Evolutionary conservation across 2,329 filamentous ascomycete species (phyloP), one percentile per base, ranked within the genome.

Genomic region (Xylariales sp.): DNA sequence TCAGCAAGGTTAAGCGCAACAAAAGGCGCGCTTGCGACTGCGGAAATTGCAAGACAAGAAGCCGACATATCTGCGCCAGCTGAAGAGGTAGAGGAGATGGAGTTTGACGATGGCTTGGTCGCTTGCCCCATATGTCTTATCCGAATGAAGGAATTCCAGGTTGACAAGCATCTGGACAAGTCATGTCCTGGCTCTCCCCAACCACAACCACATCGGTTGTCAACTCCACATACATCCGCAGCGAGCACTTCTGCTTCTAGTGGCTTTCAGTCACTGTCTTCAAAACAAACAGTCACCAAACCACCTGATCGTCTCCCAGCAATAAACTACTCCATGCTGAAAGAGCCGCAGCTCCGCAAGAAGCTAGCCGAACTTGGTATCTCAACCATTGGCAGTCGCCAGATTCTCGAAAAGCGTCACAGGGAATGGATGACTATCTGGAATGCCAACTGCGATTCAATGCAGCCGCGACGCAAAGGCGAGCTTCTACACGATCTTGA

Each of bases 371-470:
- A 95, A 3, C 69, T 93, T 2, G 88, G 90, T 1, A 81, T 97
- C 40, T 83, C 88, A 0, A 75, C 72, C 8, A 70, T 66, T 42
- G 93, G 93, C 1, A 62, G 73, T 1, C 83, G 83, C 31, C 66
- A 73, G 31, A 69, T 90, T 2, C 69, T 97, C 38, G 84, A 91
- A 56, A 77, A 74, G 47, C 78, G 94, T 14, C 90, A 97, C 54
- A 87, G 78, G 17, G 93, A 98, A 61, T 98, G 90, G 90, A 74
- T 93, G 36, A 96, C 93, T 25, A 66, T 98, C 14, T 96, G 88
- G 85, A 98, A 98, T 59, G 87, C 94, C 10, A 98, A 98, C 57
- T 95, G 89, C 62, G 93, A 98, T 60, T 85, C 90, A 3, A 76
- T 76, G 24, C 68, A 69, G 2, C 88, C 88, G 0, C 85, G 84